Evolutionary conservation across 257 asterid species (phyloP).

Genomic region (Solanum ossicruentum): DNA sequence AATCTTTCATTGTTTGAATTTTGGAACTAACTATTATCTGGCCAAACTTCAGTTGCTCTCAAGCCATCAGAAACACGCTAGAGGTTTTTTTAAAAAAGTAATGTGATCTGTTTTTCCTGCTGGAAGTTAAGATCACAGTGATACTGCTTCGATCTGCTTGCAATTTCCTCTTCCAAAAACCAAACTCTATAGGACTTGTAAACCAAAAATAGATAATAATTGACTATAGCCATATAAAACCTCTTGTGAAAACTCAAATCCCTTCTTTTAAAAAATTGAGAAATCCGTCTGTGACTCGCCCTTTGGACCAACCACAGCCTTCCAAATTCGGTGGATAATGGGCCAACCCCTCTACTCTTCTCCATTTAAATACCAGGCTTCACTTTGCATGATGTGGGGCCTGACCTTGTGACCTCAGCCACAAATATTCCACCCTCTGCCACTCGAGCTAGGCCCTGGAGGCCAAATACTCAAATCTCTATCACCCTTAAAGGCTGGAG

Average conservation of each 20-base stretch:
- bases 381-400: too few relatives aligned
- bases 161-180: not conserved
- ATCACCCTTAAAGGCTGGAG: not conserved
- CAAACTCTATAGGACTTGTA: not conserved
- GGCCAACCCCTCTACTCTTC: too few relatives aligned
- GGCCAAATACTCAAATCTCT: too few relatives aligned
- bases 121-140: not conserved
- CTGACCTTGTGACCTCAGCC: too few relatives aligned
- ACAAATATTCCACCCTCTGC: too few relatives aligned
- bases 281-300: too few relatives aligned
- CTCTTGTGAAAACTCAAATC: not conserved
- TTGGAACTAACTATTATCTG: not conserved
- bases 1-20: not conserved
- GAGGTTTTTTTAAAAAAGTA: not conserved
- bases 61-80: not conserved
- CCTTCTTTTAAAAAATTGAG: too few relatives aligned
- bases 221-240: not conserved
- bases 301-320: too few relatives aligned
- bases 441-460: too few relatives aligned
- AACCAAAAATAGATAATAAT: not conserved
- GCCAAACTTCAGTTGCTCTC: not conserved
- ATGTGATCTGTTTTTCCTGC: not conserved
- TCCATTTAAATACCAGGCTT: too few relatives aligned
- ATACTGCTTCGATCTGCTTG: not conserved
- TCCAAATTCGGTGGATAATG: too few relatives aligned